Evolutionary conservation across 106 monocot genomes (phyloP).

Genomic region (Triglochin maritima): DNA sequence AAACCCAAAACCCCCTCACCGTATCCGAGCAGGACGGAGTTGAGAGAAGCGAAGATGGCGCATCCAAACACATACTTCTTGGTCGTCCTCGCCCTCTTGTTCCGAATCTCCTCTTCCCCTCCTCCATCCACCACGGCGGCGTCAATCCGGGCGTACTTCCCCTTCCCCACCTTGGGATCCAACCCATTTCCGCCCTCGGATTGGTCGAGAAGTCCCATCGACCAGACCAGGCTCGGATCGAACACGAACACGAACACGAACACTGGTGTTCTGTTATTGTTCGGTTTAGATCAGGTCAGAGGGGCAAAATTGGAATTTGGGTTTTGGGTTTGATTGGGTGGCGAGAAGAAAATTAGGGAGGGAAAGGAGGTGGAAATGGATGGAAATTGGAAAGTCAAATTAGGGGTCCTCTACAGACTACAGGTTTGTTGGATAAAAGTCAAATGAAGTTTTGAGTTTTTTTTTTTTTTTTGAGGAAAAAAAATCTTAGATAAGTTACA

Average conservation of each 20-base stretch:
- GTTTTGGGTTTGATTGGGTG: no score
- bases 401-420: no score
- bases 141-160: conserved; percentile 59
- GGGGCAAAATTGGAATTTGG: neutral
- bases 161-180: conserved; percentile 24
- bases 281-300: neutral
- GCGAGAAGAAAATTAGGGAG: no score
- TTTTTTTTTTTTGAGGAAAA: no score
- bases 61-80: conserved; percentile 79
- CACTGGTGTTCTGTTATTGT: no score
- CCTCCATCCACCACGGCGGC: conserved; percentile 9
- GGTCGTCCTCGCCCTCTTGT: conserved; percentile 8
- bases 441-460: no score
- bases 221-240: neutral
- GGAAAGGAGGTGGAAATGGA: no score
- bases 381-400: no score
- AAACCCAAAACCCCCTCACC: conserved; percentile 23
- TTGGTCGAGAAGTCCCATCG: neutral
- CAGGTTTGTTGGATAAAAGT: no score
- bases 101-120: conserved; percentile 6
- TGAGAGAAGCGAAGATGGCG: conserved; percentile 91
- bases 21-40: conserved; percentile 93
- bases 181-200: conserved; percentile 6
- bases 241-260: neutral
- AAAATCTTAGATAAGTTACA: no score